These are phyloP conservation scores for Schizothecium vesticola DNA, from an alignment of 495 filamentous ascomycete genomes.

Conservation along the genomic window DNA sequence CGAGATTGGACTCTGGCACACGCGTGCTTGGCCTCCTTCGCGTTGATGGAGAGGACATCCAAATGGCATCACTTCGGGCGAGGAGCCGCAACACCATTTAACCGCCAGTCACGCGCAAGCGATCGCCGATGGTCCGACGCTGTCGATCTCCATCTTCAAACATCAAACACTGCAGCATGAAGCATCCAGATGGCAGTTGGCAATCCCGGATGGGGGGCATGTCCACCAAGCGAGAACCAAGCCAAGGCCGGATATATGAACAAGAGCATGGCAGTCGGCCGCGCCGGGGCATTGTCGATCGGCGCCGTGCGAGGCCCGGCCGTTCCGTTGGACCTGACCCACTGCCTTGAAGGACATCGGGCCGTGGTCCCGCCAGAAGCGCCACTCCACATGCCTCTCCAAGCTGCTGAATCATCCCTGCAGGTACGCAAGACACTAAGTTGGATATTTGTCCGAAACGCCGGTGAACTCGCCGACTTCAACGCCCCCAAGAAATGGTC, in stretches of 20 bases:
- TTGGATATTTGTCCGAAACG: neutral
- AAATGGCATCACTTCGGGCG: neutral
- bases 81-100: neutral
- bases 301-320: neutral
- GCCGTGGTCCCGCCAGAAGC: neutral
- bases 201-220: neutral
- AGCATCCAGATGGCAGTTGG: neutral
- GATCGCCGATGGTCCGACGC: neutral
- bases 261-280: neutral
- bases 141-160: neutral
- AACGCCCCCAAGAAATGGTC: neutral
- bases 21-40: neutral
- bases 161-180: neutral
- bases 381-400: neutral
- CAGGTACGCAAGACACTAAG: neutral
- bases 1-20: neutral
- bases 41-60: neutral
- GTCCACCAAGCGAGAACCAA: neutral
- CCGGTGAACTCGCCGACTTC: neutral
- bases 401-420: neutral
- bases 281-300: neutral
- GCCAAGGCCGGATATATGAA: neutral
- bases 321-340: neutral
- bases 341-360: neutral
- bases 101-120: neutral